Evolutionary conservation across 2,329 filamentous ascomycete species (phyloP).

Genomic region (Rhynchosporium agropyri): DNA sequence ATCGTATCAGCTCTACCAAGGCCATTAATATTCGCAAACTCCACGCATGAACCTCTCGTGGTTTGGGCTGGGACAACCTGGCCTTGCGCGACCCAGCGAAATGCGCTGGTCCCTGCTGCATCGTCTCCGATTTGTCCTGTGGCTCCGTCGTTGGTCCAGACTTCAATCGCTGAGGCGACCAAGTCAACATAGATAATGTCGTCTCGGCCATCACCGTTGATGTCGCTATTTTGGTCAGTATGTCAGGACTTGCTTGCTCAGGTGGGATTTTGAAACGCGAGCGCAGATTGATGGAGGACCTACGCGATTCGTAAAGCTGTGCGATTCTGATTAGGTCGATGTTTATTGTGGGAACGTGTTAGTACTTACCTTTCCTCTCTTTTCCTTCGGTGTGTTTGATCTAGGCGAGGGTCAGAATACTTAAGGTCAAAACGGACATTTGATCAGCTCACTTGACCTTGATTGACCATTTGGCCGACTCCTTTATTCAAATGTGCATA

Average conservation of each 20-base stretch:
- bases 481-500: constrained; percentile 16
- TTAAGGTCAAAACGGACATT: no score
- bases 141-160: constrained; percentile 8
- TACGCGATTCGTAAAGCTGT: constrained; percentile 14
- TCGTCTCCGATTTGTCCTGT: constrained; percentile 13
- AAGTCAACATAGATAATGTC: constrained; percentile 10
- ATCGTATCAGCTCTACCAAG: constrained; percentile 13
- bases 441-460: background rate
- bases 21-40: constrained; percentile 17
- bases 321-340: background rate
- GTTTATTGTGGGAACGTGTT: no score
- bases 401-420: background rate
- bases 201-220: constrained; percentile 14
- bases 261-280: background rate
- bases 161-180: background rate
- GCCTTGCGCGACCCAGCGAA: constrained; percentile 7
- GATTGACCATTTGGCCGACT: constrained; percentile 2
- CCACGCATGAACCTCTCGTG: constrained; percentile 8
- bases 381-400: constrained; percentile 19
- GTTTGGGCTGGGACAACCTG: background rate
- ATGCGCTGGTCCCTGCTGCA: constrained; percentile 7
- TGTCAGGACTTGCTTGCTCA: background rate
- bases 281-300: background rate
- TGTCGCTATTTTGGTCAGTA: constrained; percentile 8
- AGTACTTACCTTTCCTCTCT: constrained; percentile 11